Conservation (phyloP, 2,329 filamentous ascomycete species). For the Cryphonectria carpinicola region DNA sequence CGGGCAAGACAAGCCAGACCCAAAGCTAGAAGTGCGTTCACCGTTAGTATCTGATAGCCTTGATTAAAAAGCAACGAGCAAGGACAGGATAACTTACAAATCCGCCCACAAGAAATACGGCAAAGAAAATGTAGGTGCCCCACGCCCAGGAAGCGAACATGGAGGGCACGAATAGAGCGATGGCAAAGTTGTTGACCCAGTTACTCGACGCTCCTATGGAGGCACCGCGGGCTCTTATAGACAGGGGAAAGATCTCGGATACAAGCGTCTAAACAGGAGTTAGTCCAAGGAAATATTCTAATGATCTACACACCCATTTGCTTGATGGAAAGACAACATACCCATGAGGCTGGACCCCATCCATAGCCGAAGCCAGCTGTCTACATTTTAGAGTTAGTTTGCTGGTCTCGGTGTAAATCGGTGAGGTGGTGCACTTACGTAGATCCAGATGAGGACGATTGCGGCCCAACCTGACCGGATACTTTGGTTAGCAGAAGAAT, state of each 20-base stretch:
- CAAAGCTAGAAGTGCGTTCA: constrained; percentile 37
- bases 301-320: background rate
- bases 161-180: constrained; percentile 49
- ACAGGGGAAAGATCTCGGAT: constrained; percentile 45
- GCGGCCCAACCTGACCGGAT: constrained; percentile 40
- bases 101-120: constrained; percentile 50
- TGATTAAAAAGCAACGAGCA: background rate
- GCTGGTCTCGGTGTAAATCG: background rate
- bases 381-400: background rate
- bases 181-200: constrained; percentile 52
- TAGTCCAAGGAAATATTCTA: background rate
- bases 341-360: constrained; percentile 32
- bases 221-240: constrained; percentile 44
- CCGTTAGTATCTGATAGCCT: background rate
- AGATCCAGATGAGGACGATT: constrained; percentile 41
- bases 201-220: constrained; percentile 48
- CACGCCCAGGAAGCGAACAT: constrained; percentile 48
- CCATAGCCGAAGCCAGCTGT: constrained; percentile 26
- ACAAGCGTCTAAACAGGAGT: constrained; percentile 36
- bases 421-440: constrained; percentile 27
- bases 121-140: constrained; percentile 63
- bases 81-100: constrained; percentile 35
- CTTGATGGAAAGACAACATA: background rate
- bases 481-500: background rate
- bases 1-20: constrained; percentile 55